Evolutionary conservation across 768 basidiomycete species (phyloP).

Genomic region (Psilocybe tampanensis): DNA sequence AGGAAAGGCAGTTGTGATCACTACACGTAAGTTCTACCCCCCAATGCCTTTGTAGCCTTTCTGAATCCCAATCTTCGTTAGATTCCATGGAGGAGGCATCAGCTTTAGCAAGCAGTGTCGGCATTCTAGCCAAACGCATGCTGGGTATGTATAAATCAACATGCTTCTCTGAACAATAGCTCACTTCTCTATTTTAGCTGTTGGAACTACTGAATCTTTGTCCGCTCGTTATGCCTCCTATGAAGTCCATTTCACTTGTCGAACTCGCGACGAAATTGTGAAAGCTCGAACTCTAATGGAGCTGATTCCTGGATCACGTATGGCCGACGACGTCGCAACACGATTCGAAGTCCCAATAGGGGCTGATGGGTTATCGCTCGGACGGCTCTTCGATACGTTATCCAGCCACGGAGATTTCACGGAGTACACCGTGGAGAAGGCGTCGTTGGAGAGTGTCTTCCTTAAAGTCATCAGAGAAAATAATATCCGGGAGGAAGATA

Average conservation of each 20-base stretch:
- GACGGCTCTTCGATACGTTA: constrained; percentile 58
- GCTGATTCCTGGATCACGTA: constrained; percentile 57
- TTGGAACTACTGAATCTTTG: constrained; percentile 66
- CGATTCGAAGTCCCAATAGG: constrained; percentile 71
- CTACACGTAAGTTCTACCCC: constrained; percentile 61
- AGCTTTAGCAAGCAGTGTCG: constrained; percentile 74
- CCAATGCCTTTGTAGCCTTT: background rate
- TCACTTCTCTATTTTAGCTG: constrained; percentile 39
- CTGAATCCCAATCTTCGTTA: constrained; percentile 19
- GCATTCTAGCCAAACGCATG: constrained; percentile 72
- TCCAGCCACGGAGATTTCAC: constrained; percentile 54
- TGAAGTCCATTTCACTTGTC: constrained; percentile 75
- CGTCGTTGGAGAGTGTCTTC: constrained; percentile 72
- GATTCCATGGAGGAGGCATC: constrained; percentile 89
- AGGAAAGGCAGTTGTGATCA: constrained; percentile 73
- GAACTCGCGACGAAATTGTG: constrained; percentile 58
- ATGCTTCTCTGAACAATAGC: background rate
- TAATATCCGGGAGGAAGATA: constrained; percentile 53
- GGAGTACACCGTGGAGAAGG: constrained; percentile 72
- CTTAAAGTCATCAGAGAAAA: constrained; percentile 71
- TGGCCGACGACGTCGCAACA: constrained; percentile 75
- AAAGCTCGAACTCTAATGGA: constrained; percentile 65
- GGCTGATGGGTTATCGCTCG: constrained; percentile 48
- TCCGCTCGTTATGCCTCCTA: constrained; percentile 72
- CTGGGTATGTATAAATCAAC: constrained; percentile 47